phyloP scores from a whole-genome alignment of 768 basidiomycete genomes.

The Lentinus tigrinus region DNA sequence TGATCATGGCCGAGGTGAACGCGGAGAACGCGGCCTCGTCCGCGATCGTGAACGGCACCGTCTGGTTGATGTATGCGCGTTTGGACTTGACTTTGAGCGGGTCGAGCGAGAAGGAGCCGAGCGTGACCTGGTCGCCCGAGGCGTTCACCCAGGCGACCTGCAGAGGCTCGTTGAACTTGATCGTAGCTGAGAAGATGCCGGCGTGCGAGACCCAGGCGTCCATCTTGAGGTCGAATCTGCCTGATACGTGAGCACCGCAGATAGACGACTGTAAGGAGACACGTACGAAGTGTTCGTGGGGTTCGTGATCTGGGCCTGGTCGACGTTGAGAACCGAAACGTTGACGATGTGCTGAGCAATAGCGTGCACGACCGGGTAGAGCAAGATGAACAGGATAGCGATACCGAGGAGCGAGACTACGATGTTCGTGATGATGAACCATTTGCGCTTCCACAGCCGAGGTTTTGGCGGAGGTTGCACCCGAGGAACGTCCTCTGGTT shows the following conservation, averaged over 20 bases:
- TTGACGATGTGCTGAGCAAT: constrained; percentile 67
- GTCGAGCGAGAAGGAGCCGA: constrained; percentile 56
- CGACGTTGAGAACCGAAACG: constrained; percentile 50
- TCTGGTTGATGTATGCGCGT: constrained; percentile 62
- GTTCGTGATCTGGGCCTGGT: constrained; percentile 47
- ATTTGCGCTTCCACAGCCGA: constrained; percentile 60
- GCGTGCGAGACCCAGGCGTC: constrained; percentile 64
- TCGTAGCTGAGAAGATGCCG: constrained; percentile 61
- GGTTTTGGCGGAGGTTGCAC: constrained; percentile 12
- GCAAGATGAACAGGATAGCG: constrained; percentile 60
- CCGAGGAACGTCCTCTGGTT: constrained; percentile 14
- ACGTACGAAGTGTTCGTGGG: constrained; percentile 56
- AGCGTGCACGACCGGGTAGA: constrained; percentile 68
- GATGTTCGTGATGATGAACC: constrained; percentile 60
- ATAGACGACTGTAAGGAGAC: constrained; percentile 23
- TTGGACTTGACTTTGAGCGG: constrained; percentile 50
- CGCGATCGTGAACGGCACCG: constrained; percentile 53
- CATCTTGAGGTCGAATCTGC: constrained; percentile 52
- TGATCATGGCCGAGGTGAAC: constrained; percentile 66
- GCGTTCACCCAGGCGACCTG: constrained; percentile 57
- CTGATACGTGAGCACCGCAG: background rate
- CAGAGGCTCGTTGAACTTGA: constrained; percentile 57
- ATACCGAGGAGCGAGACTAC: constrained; percentile 54
- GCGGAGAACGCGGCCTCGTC: constrained; percentile 58
- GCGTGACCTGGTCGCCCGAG: constrained; percentile 40